Evolutionary conservation across 2,329 filamentous ascomycete species (phyloP), one percentile per base, ranked within the genome.

Genomic region (Penicillium polonicum): DNA sequence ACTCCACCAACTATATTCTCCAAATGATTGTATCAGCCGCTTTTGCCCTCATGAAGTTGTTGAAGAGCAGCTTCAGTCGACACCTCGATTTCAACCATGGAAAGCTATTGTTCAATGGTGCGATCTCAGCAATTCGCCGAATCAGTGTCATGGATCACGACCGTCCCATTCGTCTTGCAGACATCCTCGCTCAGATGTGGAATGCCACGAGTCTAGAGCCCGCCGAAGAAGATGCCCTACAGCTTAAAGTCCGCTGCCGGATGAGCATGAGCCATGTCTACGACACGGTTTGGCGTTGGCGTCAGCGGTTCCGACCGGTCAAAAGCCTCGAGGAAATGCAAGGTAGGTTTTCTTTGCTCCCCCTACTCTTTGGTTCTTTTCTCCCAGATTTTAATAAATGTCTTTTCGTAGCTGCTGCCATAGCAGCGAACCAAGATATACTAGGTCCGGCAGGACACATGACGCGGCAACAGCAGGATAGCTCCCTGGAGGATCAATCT

Each of bases 221-320:
- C 10, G 65, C 65, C 1, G 71, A 68, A 17, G 74, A 76, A 39
- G 74, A 76, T 58, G 70, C 70, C 21, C 73, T 88, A 12, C 82
- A 85, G 57, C 79, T 88, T 10, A 85, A 84, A 58, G 82, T 88
- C 31, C 82, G 84, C 38, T 86, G 83, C 60, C 78, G 85, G 12
- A 87, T 86, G 79, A 87, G 84, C 64, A 84, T 88, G 78, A 86
- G 83, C 57, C 80, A 88, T 44, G 81, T 88, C 2, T 87, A 85
- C 65, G 86, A 88, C 67, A 85, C 83, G 2, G 84, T 88, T 19
- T 87, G 85, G 84, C 80, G 84, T 48, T 88, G 85, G 85, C 79
- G 85, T 52, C 80, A 84, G 52, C 82, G 85, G 60, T 84, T 84
- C 71, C 87, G 89, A 72, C 83, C 87, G 48, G 79, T 85, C 68